These are phyloP conservation scores for Plasmopara muralis DNA, from an alignment of 352 stramenopile genomes.

Conservation along the genomic window DNA sequence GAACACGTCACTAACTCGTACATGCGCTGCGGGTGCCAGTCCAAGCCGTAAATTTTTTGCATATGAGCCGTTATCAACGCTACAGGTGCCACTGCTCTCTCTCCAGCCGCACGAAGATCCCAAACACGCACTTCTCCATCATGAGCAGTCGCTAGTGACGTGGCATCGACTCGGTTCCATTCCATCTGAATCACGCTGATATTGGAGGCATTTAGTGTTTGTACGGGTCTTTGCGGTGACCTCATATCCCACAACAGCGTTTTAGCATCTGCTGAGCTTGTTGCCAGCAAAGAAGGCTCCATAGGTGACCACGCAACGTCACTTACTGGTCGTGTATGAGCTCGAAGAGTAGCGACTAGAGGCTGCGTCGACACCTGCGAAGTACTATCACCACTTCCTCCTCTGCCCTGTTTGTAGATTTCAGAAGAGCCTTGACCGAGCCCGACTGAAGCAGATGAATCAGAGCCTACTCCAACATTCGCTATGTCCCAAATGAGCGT, in stretches of 20 bases:
- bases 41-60: constrained; percentile 78
- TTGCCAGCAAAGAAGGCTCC: constrained; percentile 70
- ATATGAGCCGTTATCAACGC: constrained; percentile 72
- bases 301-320: constrained; percentile 71
- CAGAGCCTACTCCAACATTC: constrained; percentile 12
- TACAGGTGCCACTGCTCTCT: constrained; percentile 40
- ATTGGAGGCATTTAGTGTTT: constrained; percentile 65
- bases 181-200: constrained; percentile 62
- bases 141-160: constrained; percentile 68
- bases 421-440: constrained; percentile 13
- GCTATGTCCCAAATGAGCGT: constrained; percentile 76
- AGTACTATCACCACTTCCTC: constrained; percentile 1
- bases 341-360: constrained; percentile 65
- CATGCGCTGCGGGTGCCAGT: constrained; percentile 72
- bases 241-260: constrained; percentile 78
- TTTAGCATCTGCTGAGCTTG: constrained; percentile 69
- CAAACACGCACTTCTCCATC: constrained; percentile 74
- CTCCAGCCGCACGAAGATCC: constrained; percentile 49
- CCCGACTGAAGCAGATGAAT: constrained; percentile 17
- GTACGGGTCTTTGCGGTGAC: constrained; percentile 57
- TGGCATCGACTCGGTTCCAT: constrained; percentile 69
- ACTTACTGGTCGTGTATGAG: constrained; percentile 67
- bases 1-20: constrained; percentile 83
- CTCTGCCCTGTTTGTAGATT: constrained; percentile 14
- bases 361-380: constrained; percentile 32